Conservation (phyloP, 177 flowering plant species). For the Vitis hybrid region DNA sequence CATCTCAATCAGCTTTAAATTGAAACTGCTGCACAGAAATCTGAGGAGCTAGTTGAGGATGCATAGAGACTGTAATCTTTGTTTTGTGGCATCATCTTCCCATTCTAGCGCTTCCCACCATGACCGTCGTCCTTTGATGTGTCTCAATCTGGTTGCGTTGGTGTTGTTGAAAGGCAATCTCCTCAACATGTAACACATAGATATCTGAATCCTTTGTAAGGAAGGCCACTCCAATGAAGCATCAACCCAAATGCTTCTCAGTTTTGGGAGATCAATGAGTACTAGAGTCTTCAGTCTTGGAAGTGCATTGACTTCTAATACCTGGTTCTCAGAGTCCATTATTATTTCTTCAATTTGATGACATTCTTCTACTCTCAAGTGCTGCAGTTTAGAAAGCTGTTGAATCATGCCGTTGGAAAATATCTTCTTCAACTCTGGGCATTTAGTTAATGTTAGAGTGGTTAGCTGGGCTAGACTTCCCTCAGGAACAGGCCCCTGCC, state of each 20-base stretch:
- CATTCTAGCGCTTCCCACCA: neutral
- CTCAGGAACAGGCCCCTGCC: neutral
- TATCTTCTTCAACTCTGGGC: constrained; percentile 11
- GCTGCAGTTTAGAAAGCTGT: constrained; percentile 9
- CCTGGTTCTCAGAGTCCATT: neutral
- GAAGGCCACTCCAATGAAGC: constrained; percentile 14
- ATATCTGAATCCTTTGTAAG: constrained; percentile 5
- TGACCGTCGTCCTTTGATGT: neutral
- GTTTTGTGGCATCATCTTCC: neutral
- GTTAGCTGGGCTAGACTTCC: neutral
- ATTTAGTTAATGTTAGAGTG: constrained; percentile 1
- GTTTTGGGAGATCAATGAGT: constrained; percentile 10
- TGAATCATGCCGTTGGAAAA: constrained; percentile 9
- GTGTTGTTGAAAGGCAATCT: constrained; percentile 5
- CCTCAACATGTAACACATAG: neutral
- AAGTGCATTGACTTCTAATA: neutral
- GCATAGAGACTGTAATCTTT: no score
- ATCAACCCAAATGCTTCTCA: neutral
- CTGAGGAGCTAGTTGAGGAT: no score
- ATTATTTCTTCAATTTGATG: constrained; percentile 14
- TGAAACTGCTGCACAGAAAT: no score
- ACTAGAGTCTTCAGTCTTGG: constrained; percentile 9
- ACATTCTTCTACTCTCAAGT: constrained; percentile 13
- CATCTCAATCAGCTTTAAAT: no score
- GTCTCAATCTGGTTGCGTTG: constrained; percentile 1